phyloP scores from a whole-genome alignment of 2,329 filamentous ascomycete genomes.

The Chaetoscypha palmicola region DNA sequence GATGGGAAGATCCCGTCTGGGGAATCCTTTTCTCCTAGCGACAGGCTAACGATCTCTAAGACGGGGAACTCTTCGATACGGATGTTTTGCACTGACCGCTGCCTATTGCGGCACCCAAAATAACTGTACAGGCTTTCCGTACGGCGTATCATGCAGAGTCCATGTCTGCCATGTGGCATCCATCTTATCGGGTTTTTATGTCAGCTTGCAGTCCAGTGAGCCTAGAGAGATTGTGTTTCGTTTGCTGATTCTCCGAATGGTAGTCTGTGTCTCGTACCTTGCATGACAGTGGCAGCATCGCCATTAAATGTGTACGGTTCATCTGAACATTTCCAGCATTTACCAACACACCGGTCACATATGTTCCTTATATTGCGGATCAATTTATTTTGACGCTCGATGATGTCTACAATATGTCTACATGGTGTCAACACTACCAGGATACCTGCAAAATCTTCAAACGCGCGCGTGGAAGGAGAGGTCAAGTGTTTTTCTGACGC shows the following conservation, averaged over 20 bases:
- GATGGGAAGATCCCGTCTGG: neutral
- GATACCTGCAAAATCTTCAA: too few species aligned
- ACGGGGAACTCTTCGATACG: too few species aligned
- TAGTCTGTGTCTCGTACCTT: neutral
- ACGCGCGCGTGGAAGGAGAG: neutral
- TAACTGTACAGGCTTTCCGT: neutral
- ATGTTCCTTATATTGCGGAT: neutral
- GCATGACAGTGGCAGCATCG: neutral
- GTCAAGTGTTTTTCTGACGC: neutral
- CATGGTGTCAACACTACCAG: too few species aligned
- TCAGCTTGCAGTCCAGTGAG: neutral
- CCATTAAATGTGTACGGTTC: neutral
- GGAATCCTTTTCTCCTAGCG: neutral
- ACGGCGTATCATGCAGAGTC: neutral
- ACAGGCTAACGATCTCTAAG: neutral
- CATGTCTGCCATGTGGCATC: neutral
- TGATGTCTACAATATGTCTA: too few species aligned
- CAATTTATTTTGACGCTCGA: too few species aligned
- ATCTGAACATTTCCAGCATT: neutral
- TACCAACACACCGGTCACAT: neutral
- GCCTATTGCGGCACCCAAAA: neutral
- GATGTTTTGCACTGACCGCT: too few species aligned
- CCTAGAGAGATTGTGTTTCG: too few species aligned
- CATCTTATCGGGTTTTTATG: neutral
- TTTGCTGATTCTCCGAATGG: too few species aligned